Evolutionary conservation across 208 protist genomes (phyloP).

Genomic region (Leishmania martiniquensis): DNA sequence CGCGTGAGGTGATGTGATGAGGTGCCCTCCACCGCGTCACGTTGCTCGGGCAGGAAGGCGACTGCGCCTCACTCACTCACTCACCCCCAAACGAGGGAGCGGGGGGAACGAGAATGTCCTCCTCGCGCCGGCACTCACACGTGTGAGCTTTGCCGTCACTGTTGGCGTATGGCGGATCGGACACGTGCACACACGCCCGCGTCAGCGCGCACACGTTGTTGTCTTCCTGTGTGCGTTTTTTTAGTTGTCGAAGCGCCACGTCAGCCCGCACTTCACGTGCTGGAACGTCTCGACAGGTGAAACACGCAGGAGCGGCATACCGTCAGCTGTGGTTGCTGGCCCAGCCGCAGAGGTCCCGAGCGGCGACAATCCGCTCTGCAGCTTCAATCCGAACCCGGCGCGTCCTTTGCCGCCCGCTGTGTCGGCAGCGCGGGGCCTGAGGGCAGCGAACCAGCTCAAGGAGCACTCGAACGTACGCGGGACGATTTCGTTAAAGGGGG

Average conservation of each 20-base stretch:
- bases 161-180: too few relatives aligned
- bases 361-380: constrained; percentile 31
- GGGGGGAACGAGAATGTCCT: too few relatives aligned
- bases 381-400: constrained; percentile 3
- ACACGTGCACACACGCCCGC: not conserved
- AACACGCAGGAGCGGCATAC: constrained; percentile 40
- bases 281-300: constrained; percentile 65
- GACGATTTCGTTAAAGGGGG: constrained; percentile 55
- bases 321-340: not conserved
- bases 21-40: not conserved
- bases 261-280: constrained; percentile 68
- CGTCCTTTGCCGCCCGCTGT: not conserved
- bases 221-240: not conserved
- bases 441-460: constrained; percentile 62
- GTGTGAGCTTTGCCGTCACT: too few relatives aligned
- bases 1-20: too few relatives aligned
- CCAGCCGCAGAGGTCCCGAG: not conserved
- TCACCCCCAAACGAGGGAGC: too few relatives aligned
- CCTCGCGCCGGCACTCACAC: too few relatives aligned
- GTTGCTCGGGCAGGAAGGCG: not conserved
- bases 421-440: constrained; percentile 10
- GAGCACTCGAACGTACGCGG: constrained; percentile 58
- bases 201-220: not conserved
- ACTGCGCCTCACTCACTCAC: not conserved
- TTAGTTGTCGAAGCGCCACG: constrained; percentile 53